A percentile compares a stretch with the other conserved stretches of the same genome.
phyloP scores from a whole-genome alignment of 208 protist species.

The Polymyxa betae region DNA sequence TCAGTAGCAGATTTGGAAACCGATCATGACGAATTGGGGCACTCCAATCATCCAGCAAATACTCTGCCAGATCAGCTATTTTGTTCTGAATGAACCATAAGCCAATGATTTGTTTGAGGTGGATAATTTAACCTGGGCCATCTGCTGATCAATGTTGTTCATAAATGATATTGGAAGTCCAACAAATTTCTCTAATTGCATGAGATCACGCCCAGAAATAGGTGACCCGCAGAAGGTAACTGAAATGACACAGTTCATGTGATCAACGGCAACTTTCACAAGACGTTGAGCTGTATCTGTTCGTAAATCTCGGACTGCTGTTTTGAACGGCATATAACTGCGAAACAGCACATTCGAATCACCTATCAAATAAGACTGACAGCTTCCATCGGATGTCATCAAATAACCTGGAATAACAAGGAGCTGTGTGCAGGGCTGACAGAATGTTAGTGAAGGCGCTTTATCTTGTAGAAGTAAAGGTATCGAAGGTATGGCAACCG shows the following conservation, averaged over 20 bases:
- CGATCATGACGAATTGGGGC: constrained; percentile 21
- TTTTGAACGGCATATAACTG: background rate
- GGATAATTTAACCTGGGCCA: background rate
- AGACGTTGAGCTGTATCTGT: background rate
- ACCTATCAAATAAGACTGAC: background rate
- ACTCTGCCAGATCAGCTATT: background rate
- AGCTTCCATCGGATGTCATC: background rate
- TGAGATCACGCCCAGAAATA: background rate
- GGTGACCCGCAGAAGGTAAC: background rate
- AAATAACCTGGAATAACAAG: background rate
- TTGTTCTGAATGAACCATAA: background rate
- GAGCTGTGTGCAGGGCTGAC: background rate
- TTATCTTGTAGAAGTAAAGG: no score
- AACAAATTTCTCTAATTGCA: background rate
- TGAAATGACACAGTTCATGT: background rate
- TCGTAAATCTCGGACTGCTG: background rate
- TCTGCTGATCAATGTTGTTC: background rate
- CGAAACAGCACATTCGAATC: background rate
- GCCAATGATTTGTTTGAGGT: background rate
- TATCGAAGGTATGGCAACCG: no score
- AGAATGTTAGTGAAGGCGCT: no score
- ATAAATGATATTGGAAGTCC: constrained; percentile 14
- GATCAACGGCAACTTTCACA: background rate
- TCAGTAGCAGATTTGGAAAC: background rate
- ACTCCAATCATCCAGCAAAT: background rate